phyloP scores from a whole-genome alignment of 805 yeast species.

The Wickerhamiella lipophila region DNA sequence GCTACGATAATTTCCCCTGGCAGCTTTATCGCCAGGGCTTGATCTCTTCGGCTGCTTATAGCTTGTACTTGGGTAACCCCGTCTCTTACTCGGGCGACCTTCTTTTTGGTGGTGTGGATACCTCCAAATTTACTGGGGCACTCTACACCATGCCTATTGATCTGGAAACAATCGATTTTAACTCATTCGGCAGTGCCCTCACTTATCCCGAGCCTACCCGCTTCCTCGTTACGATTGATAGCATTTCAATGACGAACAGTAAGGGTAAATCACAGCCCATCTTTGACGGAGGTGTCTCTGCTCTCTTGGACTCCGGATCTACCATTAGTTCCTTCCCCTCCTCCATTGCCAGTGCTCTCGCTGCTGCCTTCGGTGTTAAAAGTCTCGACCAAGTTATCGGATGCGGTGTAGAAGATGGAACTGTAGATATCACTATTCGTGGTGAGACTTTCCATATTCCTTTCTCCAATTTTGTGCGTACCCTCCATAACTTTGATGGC shows the following conservation, averaged over 20 bases:
- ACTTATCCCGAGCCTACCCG: slow-evolving; percentile 3
- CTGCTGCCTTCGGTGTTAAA: slow-evolving; percentile 28
- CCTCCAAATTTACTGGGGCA: slow-evolving; percentile 30
- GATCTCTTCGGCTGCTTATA: slow-evolving; percentile 33
- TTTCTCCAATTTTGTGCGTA: not conserved
- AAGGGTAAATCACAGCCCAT: not conserved
- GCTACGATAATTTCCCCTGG: slow-evolving; percentile 25
- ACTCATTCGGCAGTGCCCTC: not conserved
- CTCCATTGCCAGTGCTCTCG: slow-evolving; percentile 14
- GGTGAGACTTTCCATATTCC: slow-evolving; percentile 14
- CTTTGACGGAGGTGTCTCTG: slow-evolving; percentile 11
- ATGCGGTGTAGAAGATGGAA: slow-evolving; percentile 12
- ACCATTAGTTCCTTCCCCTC: slow-evolving; percentile 12
- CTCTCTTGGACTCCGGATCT: slow-evolving; percentile 16
- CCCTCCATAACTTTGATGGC: slow-evolving; percentile 4
- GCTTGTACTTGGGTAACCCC: slow-evolving; percentile 32
- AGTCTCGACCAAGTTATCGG: slow-evolving; percentile 26
- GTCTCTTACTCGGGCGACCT: slow-evolving; percentile 27
- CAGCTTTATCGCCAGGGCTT: slow-evolving; percentile 31
- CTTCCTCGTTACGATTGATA: slow-evolving; percentile 3
- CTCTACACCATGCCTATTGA: slow-evolving; percentile 8
- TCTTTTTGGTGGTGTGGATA: slow-evolving; percentile 34
- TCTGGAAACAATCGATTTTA: not conserved
- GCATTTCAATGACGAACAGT: not conserved
- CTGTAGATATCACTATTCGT: slow-evolving; percentile 14